phyloP scores from a whole-genome alignment of 1,284 basidiomycete genomes.

The Athelia psychrophila region DNA sequence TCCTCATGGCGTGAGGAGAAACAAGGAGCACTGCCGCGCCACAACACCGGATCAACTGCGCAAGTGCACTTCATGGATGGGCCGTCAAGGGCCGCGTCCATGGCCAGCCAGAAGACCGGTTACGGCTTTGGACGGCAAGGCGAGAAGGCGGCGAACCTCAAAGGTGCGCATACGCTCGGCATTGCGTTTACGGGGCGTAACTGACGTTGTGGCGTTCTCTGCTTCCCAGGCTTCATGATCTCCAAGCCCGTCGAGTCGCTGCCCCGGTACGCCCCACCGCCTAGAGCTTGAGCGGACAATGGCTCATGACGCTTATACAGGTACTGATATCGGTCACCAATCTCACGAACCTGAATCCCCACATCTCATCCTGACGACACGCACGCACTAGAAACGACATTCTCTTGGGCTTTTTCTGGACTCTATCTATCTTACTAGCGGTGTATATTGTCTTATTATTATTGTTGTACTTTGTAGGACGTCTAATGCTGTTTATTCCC shows the following conservation, averaged over 20 bases:
- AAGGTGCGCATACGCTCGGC: conserved; percentile 37
- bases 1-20: conserved; percentile 57
- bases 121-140: conserved; percentile 70
- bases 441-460: not conserved
- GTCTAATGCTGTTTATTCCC: not conserved
- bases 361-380: not conserved
- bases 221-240: conserved; percentile 28
- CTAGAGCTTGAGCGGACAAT: not conserved
- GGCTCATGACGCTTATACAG: not conserved
- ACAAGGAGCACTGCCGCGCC: conserved; percentile 55
- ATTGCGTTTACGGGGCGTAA: not conserved
- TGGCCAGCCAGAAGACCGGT: conserved; percentile 34
- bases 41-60: conserved; percentile 16
- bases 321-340: not conserved
- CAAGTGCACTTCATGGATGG: too few relatives aligned
- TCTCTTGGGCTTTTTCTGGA: not conserved
- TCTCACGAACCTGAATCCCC: not conserved
- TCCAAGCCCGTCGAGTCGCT: conserved; percentile 54
- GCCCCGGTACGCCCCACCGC: conserved; percentile 43
- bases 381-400: not conserved
- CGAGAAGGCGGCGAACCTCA: conserved; percentile 70
- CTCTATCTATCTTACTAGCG: not conserved
- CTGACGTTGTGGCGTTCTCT: not conserved
- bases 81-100: conserved; percentile 16
- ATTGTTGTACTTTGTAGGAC: not conserved